Evolutionary conservation across 345 rosid species (phyloP), one percentile per base, ranked within the genome.

Genomic region (Populus davidiana): DNA sequence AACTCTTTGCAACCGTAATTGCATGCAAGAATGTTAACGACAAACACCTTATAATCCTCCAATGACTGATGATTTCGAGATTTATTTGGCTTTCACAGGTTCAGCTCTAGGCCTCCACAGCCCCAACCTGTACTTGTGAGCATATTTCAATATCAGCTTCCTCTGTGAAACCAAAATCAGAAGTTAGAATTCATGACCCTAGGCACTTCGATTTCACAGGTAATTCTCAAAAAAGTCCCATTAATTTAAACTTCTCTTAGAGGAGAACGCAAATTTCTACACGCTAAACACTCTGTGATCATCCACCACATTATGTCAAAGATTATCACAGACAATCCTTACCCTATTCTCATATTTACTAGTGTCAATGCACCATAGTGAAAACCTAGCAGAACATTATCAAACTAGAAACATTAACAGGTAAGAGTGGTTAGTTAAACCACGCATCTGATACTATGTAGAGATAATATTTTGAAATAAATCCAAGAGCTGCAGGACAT

Each of bases 71-170:
- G 25, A 74, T n/a, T 17, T 23, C 7, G 23, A 8, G 36, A 71
- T 35, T 70, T 75, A 67, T 50, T 85, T 79, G 39, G 87, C 82
- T 84, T 89, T 89, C 44, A 73, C 62, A 38, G 90, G 78, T 12
- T 78, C 86, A 27, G 89, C 89, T 80, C 89, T 85, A 21, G 97
- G 97, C 76, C 89, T 90, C 98, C 97, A 92, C 6, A 90, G 82
- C 67, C 97, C 96, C 29, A 90, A 78, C 83, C 90, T 90, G 75
- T 90, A 92, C 79, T 92, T 94, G 80, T 90, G 94, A 61, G 93
- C 74, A 66, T 88, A 83, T 44, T 86, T 88, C 82, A 94, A 73
- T 79, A 93, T 91, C 74, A 89, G 89, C 91, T 93, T 94, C 89
- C 97, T 93, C 98, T 93, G 93, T 87, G 64, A 82, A 84, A 10